A percentile compares a stretch with the other conserved stretches of the same genome.
Evolutionary conservation across 208 protist species (phyloP).

Genomic region (Wallacemonas sp.): DNA sequence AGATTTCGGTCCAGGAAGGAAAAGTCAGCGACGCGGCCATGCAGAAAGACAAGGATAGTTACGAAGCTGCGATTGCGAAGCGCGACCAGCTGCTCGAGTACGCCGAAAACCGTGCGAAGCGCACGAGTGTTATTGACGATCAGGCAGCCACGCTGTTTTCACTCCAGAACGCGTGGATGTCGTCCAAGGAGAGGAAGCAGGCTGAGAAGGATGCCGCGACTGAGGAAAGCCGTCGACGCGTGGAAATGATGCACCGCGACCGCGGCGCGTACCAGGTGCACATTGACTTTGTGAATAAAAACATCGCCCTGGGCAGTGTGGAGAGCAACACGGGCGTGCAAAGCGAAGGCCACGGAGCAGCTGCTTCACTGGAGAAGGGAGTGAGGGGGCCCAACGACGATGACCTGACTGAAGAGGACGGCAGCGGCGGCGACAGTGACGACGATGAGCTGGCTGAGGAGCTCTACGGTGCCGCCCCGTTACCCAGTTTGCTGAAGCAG

Average conservation of each 20-base stretch:
- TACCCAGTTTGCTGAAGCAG: slow-evolving; percentile 72
- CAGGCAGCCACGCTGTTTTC: slow-evolving; percentile 73
- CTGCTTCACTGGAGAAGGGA: slow-evolving; percentile 3
- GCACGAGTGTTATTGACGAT: slow-evolving; percentile 87
- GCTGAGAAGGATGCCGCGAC: slow-evolving; percentile 49
- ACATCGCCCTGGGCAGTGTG: slow-evolving; percentile 49
- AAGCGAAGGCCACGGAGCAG: background rate
- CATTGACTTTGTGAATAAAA: slow-evolving; percentile 81
- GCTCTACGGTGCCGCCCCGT: slow-evolving; percentile 35
- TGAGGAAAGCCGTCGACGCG: slow-evolving; percentile 45
- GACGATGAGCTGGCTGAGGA: background rate
- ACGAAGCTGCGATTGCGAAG: slow-evolving; percentile 65
- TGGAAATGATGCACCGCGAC: slow-evolving; percentile 65
- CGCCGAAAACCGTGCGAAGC: slow-evolving; percentile 68
- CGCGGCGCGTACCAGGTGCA: slow-evolving; percentile 73
- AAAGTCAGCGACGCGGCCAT: slow-evolving; percentile 70
- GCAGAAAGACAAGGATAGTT: slow-evolving; percentile 52
- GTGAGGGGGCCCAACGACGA: background rate
- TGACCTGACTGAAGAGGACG: slow-evolving; percentile 5
- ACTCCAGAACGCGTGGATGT: slow-evolving; percentile 81
- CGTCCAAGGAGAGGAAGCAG: slow-evolving; percentile 50
- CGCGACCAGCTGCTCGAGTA: slow-evolving; percentile 79
- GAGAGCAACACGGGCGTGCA: slow-evolving; percentile 17
- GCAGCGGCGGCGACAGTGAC: slow-evolving; percentile 11
- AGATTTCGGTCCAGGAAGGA: slow-evolving; percentile 80